Conservation (phyloP, 768 basidiomycete genomes). For the Leccinellum rugosiceps region DNA sequence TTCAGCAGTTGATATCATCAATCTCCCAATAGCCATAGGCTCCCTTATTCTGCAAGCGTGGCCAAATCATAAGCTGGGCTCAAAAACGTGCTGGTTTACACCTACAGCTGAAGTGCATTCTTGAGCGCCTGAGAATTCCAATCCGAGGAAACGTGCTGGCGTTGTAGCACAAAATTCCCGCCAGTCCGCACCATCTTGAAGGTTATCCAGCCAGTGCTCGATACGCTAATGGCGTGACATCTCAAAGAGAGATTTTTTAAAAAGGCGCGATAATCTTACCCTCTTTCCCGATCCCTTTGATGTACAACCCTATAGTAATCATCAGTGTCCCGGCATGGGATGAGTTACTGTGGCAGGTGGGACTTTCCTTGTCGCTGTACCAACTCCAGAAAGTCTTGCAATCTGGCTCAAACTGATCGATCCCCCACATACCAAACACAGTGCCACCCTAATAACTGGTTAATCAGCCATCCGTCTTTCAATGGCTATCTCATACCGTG, state of each 20-base stretch:
- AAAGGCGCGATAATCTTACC: slow-evolving; percentile 7
- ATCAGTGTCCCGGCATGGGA: background rate
- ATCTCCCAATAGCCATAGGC: background rate
- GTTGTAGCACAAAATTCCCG: slow-evolving; percentile 33
- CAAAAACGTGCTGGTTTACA: background rate
- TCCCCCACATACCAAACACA: slow-evolving; percentile 25
- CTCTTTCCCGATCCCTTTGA: slow-evolving; percentile 20
- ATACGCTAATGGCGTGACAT: slow-evolving; percentile 16
- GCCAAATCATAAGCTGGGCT: background rate
- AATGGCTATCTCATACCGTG: slow-evolving; percentile 4
- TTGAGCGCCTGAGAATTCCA: slow-evolving; percentile 24
- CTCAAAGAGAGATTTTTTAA: background rate
- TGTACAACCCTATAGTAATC: slow-evolving; percentile 18
- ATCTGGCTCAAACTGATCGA: slow-evolving; percentile 27
- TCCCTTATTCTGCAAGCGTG: background rate
- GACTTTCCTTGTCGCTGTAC: slow-evolving; percentile 30
- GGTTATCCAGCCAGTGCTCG: slow-evolving; percentile 29
- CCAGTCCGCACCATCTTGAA: slow-evolving; percentile 29
- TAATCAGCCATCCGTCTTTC: background rate
- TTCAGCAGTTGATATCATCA: background rate
- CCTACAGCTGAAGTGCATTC: slow-evolving; percentile 6
- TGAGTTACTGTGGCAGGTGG: background rate
- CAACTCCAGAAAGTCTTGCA: slow-evolving; percentile 26
- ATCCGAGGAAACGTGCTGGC: slow-evolving; percentile 22
- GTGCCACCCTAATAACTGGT: slow-evolving; percentile 12